Evolutionary conservation across 2,329 filamentous ascomycete genomes (phyloP), one percentile per base, ranked within the genome.

Genomic region (Xenosphaeropsis pyriputrescens): DNA sequence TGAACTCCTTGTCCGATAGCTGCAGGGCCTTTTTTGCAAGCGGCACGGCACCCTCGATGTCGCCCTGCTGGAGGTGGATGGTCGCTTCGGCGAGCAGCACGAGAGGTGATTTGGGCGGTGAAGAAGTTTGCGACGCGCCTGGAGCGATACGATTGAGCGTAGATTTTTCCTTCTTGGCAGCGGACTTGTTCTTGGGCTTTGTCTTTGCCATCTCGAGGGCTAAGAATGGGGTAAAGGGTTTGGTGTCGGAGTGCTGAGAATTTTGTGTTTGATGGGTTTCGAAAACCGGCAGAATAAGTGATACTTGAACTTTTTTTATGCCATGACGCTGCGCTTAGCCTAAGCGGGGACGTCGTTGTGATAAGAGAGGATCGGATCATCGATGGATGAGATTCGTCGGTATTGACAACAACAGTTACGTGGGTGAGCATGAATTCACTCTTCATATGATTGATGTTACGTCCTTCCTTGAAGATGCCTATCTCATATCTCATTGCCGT

Each of bases 161-260:
- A 14, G 45, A 43, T 35, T 52, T 55, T 18, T 50, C 47, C 32
- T 45, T 44, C 39, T 50, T 51, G 31, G 45, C 50, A 7, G 45
- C 37, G 33, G 53, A 54, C 41, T 52, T 53, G 14, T 50, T 47
- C 9, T 39, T 48, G 15, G 54, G 52, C 39, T 55, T 55, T 11
- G 50, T 53, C 44, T 56, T 56, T 26, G 53, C 53, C 54, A 56
- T 56, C 40, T 32, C 30, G 16, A 17, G n/a, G 30, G 12, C 6
- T 32, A 13, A 13, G 14, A 13, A 32, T 6, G 8, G 30, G 14
- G n/a, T 17, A 12, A 12, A 7, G 9, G 16, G 6, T 11, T 14
- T 15, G 7, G 16, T 17, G 16, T 6, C 14, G n/a, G 30, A 32
- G 30, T 17, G 30, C 9, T 32, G 34, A 29, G 32, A 30, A 18